Conservation (phyloP, 2,329 filamentous ascomycete species). For the Didymosphaeria variabile region DNA sequence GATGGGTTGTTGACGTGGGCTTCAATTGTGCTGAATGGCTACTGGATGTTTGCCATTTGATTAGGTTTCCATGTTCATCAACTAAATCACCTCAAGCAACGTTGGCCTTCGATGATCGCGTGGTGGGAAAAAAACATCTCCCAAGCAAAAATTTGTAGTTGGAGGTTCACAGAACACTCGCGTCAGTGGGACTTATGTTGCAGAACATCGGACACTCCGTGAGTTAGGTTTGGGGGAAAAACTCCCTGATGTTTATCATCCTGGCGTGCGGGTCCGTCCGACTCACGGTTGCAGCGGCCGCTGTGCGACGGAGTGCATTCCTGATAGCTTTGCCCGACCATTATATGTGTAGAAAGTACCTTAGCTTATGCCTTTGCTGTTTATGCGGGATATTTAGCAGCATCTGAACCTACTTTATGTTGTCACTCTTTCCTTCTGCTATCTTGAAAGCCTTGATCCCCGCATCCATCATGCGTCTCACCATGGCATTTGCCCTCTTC, state of each 20-base stretch:
- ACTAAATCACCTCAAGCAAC: too few relatives aligned
- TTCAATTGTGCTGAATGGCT: neutral
- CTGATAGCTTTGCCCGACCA: neutral
- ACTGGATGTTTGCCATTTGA: constrained; percentile 4
- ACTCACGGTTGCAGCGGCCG: too few relatives aligned
- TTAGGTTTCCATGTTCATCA: neutral
- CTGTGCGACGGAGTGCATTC: neutral
- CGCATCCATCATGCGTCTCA: neutral
- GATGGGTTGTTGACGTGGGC: neutral
- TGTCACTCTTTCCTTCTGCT: neutral
- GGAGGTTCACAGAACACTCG: too few relatives aligned
- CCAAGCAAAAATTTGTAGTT: too few relatives aligned
- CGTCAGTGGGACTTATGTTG: too few relatives aligned
- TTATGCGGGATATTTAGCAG: neutral
- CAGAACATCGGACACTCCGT: too few relatives aligned
- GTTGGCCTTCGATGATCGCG: too few relatives aligned
- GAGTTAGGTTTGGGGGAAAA: too few relatives aligned
- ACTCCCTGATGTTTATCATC: too few relatives aligned
- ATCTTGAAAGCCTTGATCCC: neutral
- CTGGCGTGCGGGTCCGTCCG: too few relatives aligned
- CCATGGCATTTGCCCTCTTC: neutral
- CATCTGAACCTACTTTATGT: too few relatives aligned
- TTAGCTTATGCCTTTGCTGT: neutral
- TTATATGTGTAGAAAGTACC: neutral
- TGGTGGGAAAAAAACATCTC: too few relatives aligned